A percentile compares a stretch with the other conserved stretches of the same genome.
Evolutionary conservation across 257 asterid genomes (phyloP).

Genomic region (Solanum appendiculatum): DNA sequence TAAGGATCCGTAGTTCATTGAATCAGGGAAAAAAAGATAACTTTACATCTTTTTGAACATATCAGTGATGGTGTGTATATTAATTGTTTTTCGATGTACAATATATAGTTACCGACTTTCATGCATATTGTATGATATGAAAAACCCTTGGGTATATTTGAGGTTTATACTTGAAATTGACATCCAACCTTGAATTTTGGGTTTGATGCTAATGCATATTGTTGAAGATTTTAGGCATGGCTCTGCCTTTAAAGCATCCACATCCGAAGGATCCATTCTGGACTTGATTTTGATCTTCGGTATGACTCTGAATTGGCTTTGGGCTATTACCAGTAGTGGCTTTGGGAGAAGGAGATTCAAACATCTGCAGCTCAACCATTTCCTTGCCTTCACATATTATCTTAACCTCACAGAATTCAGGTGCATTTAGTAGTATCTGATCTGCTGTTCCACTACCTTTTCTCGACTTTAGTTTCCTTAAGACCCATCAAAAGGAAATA

Average conservation of each 20-base stretch:
- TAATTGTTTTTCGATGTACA: background rate
- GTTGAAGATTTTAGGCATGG: background rate
- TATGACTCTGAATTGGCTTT: background rate
- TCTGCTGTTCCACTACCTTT: constrained; percentile 34
- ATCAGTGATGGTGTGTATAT: background rate
- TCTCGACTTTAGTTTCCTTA: constrained; percentile 39
- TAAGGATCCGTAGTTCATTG: background rate
- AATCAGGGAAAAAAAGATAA: background rate
- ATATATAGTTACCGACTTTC: background rate
- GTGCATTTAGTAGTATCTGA: constrained; percentile 41
- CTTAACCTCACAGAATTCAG: constrained; percentile 61
- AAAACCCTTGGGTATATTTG: background rate
- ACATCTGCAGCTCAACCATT: constrained; percentile 7
- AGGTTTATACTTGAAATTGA: background rate
- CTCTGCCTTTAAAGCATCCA: constrained; percentile 27
- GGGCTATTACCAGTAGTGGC: constrained; percentile 2
- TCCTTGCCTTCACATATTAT: constrained; percentile 75
- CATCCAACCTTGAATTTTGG: background rate
- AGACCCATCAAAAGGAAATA: background rate
- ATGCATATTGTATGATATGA: background rate
- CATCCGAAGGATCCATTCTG: constrained; percentile 10
- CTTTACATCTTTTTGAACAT: background rate
- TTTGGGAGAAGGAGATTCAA: constrained; percentile 25
- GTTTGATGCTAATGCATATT: background rate
- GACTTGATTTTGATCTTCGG: background rate